A percentile compares a stretch with the other conserved stretches of the same genome.
These are phyloP conservation scores for Kodamaea lidongshanica DNA, from an alignment of 805 yeast genomes.

Conservation along the genomic window DNA sequence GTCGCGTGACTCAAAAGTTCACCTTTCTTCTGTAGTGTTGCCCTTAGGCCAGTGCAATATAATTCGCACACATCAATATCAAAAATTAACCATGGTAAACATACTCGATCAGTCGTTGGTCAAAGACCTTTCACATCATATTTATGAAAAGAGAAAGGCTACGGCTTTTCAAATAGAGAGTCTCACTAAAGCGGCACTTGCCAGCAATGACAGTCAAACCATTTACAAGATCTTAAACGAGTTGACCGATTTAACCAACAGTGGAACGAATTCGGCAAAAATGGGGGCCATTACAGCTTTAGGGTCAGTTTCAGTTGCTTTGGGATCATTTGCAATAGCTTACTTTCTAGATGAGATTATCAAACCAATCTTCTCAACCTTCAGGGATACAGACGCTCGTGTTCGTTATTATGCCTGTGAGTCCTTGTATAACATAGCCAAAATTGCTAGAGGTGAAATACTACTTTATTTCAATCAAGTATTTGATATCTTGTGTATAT, in stretches of 20 bases:
- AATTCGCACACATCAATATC: too few species aligned
- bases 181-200: slow-evolving; percentile 62
- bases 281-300: slow-evolving; percentile 95
- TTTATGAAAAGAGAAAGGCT: slow-evolving; percentile 42
- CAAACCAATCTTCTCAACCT: slow-evolving; percentile 90
- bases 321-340: slow-evolving; percentile 81
- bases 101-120: slow-evolving; percentile 31
- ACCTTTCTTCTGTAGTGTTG: too few species aligned
- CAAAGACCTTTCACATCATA: slow-evolving; percentile 40
- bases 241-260: slow-evolving; percentile 68
- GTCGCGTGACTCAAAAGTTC: too few species aligned
- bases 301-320: slow-evolving; percentile 92
- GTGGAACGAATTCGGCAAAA: slow-evolving; percentile 64
- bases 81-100: slow-evolving; percentile 8
- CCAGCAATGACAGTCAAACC: slow-evolving; percentile 52
- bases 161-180: slow-evolving; percentile 65
- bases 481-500: slow-evolving; percentile 84
- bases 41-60: too few species aligned
- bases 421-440: slow-evolving; percentile 89
- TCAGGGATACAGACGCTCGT: slow-evolving; percentile 95
- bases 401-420: slow-evolving; percentile 97
- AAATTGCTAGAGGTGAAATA: slow-evolving; percentile 93
- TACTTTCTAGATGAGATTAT: slow-evolving; percentile 76
- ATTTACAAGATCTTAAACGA: slow-evolving; percentile 65
- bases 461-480: slow-evolving; percentile 87